A percentile compares a stretch with the other conserved stretches of the same genome.
Evolutionary conservation across 306 rosid genomes (phyloP).

Genomic region (Medicago lupulina): DNA sequence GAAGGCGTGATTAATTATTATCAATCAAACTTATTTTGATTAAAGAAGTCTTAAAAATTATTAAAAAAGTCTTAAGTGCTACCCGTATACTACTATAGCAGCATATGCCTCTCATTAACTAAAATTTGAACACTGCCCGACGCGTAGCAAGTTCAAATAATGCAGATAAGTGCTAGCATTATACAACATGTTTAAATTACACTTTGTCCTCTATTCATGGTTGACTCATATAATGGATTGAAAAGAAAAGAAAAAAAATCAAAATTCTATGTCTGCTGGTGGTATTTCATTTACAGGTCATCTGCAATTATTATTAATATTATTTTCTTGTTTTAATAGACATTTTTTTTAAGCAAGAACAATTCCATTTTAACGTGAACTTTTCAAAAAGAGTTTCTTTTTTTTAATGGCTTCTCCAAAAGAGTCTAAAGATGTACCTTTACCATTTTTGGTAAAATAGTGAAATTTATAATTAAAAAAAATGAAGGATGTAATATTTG

Average conservation of each 20-base stretch:
- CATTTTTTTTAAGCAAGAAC: too few relatives aligned
- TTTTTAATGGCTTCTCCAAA: too few relatives aligned
- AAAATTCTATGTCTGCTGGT: slow-evolving; percentile 1
- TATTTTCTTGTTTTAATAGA: too few relatives aligned
- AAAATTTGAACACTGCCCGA: background rate
- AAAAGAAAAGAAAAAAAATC: background rate
- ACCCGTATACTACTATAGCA: background rate
- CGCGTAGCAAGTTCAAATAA: background rate
- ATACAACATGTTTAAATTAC: background rate
- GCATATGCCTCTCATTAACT: background rate
- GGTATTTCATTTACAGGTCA: background rate
- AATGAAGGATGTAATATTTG: too few relatives aligned
- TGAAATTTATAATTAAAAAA: too few relatives aligned
- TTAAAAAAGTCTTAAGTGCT: background rate
- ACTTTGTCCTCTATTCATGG: background rate
- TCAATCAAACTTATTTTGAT: background rate
- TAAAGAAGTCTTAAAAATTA: too few relatives aligned
- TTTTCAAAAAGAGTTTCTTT: too few relatives aligned
- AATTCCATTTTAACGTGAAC: too few relatives aligned
- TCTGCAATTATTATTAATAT: background rate
- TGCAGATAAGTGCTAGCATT: background rate
- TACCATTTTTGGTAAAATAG: too few relatives aligned
- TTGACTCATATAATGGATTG: slow-evolving; percentile 2
- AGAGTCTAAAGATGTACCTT: too few relatives aligned
- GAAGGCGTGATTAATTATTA: too few relatives aligned